Conservation (phyloP, 495 filamentous ascomycete genomes). For the Staphylotrichum longicolle region DNA sequence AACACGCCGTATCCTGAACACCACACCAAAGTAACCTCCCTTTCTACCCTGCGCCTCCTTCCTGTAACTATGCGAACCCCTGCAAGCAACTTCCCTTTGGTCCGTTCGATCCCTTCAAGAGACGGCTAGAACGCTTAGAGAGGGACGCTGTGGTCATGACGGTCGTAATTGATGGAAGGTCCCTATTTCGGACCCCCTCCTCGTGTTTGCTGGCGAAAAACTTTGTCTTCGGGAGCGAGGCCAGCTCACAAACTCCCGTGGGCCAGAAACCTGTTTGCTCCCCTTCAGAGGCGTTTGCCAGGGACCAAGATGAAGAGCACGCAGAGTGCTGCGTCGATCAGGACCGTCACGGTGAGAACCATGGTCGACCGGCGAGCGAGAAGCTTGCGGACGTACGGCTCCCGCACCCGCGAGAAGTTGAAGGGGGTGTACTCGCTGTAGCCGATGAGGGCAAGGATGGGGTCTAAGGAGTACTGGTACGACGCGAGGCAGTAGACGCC, state of each 20-base stretch:
- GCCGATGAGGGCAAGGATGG: slow-evolving; percentile 81
- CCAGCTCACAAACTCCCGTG: slow-evolving; percentile 15
- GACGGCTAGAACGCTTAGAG: not conserved
- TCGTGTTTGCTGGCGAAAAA: not conserved
- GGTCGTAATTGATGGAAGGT: slow-evolving; percentile 15
- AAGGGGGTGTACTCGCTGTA: slow-evolving; percentile 94
- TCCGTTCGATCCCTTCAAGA: not conserved
- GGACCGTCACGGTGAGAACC: slow-evolving; percentile 65
- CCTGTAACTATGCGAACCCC: slow-evolving; percentile 6
- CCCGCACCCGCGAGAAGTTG: slow-evolving; percentile 78
- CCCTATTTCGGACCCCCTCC: not conserved
- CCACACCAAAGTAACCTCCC: slow-evolving; percentile 4
- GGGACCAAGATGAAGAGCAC: slow-evolving; percentile 91
- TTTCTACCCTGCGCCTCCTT: slow-evolving; percentile 6
- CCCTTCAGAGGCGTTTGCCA: slow-evolving; percentile 69
- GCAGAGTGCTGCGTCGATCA: slow-evolving; percentile 73
- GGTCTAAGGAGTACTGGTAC: slow-evolving; percentile 93
- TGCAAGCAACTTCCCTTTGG: not conserved
- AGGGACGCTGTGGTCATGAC: slow-evolving; percentile 18
- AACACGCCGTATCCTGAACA: slow-evolving; percentile 29
- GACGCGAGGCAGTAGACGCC: slow-evolving; percentile 84
- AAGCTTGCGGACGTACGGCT: slow-evolving; percentile 83
- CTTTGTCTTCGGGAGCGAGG: slow-evolving; percentile 14
- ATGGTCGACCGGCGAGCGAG: slow-evolving; percentile 76
- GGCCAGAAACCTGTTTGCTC: not conserved